Evolutionary conservation across 1,284 basidiomycete genomes (phyloP).

Genomic region (Trichosporon inkin): DNA sequence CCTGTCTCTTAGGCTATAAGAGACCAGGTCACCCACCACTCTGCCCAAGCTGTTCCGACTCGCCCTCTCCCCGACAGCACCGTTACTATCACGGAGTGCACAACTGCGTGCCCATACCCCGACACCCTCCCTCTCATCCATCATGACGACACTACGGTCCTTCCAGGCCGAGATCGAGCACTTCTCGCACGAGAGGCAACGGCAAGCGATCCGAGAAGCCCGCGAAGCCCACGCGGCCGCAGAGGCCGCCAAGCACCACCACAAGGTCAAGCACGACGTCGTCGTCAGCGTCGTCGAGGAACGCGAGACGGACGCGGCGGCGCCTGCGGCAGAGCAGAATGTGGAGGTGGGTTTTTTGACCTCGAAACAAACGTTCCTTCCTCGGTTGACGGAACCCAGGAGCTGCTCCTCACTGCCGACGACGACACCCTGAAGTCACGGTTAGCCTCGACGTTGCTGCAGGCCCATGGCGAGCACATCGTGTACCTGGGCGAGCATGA

Average conservation of each 20-base stretch:
- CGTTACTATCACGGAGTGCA: not conserved
- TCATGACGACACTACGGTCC: slow-evolving; percentile 47
- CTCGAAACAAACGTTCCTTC: not conserved
- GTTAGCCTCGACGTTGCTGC: slow-evolving; percentile 37
- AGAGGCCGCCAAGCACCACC: slow-evolving; percentile 40
- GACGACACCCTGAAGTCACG: slow-evolving; percentile 36
- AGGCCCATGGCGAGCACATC: slow-evolving; percentile 45
- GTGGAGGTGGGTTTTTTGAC: slow-evolving; percentile 39
- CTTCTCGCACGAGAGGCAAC: slow-evolving; percentile 45
- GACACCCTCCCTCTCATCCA: slow-evolving; percentile 1
- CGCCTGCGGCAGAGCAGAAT: slow-evolving; percentile 23
- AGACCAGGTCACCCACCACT: not conserved
- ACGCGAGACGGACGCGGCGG: slow-evolving; percentile 30
- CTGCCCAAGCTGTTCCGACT: slow-evolving; percentile 2
- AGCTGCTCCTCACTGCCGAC: slow-evolving; percentile 30
- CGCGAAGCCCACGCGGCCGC: slow-evolving; percentile 40
- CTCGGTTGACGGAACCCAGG: slow-evolving; percentile 23
- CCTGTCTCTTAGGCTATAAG: not conserved
- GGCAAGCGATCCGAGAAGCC: slow-evolving; percentile 38
- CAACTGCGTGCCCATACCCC: not conserved
- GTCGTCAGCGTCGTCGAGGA: slow-evolving; percentile 17
- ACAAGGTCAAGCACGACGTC: slow-evolving; percentile 25
- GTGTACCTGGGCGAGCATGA: slow-evolving; percentile 42
- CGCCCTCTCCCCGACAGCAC: slow-evolving; percentile 2
- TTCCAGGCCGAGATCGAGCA: slow-evolving; percentile 50